A percentile compares a stretch with the other conserved stretches of the same genome.
phyloP scores from a whole-genome alignment of 1,284 basidiomycete species.

The Phlebopus sp. region DNA sequence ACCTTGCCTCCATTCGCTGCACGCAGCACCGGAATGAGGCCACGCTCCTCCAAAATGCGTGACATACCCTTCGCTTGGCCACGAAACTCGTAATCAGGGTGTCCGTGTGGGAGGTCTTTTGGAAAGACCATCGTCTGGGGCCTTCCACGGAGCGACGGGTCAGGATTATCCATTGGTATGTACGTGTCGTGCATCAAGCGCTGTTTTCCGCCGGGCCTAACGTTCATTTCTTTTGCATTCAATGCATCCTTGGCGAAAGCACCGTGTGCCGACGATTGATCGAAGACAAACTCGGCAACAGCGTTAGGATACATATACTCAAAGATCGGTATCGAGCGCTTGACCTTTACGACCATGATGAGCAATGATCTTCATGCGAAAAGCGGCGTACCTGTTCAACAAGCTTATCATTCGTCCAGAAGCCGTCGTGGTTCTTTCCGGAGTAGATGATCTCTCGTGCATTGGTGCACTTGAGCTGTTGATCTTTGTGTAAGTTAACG shows the following conservation, averaged over 20 bases:
- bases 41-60: constrained; percentile 29
- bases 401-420: constrained; percentile 20
- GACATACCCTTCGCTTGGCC: constrained; percentile 40
- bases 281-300: constrained; percentile 9
- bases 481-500: too few relatives aligned
- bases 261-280: constrained; percentile 5
- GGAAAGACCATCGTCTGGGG: too few relatives aligned
- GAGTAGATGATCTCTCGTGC: constrained; percentile 6
- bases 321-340: not conserved
- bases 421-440: constrained; percentile 7
- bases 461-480: too few relatives aligned
- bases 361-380: constrained; percentile 6
- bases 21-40: not conserved
- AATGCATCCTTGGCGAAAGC: too few relatives aligned
- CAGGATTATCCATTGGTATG: too few relatives aligned
- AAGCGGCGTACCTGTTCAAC: constrained; percentile 16
- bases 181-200: too few relatives aligned
- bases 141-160: too few relatives aligned
- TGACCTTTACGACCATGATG: not conserved
- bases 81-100: too few relatives aligned
- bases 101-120: too few relatives aligned
- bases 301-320: constrained; percentile 5
- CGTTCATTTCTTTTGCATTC: constrained; percentile 12
- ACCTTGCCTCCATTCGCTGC: constrained; percentile 1
- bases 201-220: constrained; percentile 5